Percentiles rank a stretch among this genome's conserved stretches.
Evolutionary conservation across 2,329 filamentous ascomycete genomes (phyloP).

Genomic region (Fusarium citri): DNA sequence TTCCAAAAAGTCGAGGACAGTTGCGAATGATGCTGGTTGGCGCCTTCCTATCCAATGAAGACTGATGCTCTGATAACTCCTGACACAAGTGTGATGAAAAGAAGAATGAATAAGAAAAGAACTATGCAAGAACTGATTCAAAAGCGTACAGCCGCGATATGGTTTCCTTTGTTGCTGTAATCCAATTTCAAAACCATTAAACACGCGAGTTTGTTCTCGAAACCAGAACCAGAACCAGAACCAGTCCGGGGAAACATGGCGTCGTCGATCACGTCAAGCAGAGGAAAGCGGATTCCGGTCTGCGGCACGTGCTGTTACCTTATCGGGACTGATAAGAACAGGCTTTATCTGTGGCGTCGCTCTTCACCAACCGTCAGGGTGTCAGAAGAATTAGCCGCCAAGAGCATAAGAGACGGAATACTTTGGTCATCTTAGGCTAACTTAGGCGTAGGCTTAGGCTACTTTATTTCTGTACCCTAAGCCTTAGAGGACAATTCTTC

Average conservation of each 20-base stretch:
- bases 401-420: no score
- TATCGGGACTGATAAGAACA: slow-evolving; percentile 40
- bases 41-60: slow-evolving; percentile 33
- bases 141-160: slow-evolving; percentile 3
- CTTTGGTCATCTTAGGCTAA: no score
- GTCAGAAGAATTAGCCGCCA: no score
- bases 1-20: slow-evolving; percentile 20
- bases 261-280: slow-evolving; percentile 44
- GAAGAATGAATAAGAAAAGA: slow-evolving; percentile 14
- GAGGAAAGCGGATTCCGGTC: slow-evolving; percentile 26
- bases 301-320: slow-evolving; percentile 42
- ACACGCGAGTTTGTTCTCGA: slow-evolving; percentile 30
- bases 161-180: slow-evolving; percentile 20
- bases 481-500: no score
- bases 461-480: no score
- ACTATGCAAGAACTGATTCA: slow-evolving; percentile 5
- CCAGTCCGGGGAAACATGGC: slow-evolving; percentile 37
- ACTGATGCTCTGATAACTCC: slow-evolving; percentile 17
- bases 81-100: slow-evolving; percentile 1
- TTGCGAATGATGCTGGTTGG: slow-evolving; percentile 30
- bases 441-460: no score
- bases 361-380: no score
- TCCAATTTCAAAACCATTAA: slow-evolving; percentile 28
- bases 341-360: neutral
- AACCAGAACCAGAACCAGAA: slow-evolving; percentile 22